Base-by-base conservation (phyloP, 2,329 filamentous ascomycete genomes). In the Dactylellina leptospora region DNA sequence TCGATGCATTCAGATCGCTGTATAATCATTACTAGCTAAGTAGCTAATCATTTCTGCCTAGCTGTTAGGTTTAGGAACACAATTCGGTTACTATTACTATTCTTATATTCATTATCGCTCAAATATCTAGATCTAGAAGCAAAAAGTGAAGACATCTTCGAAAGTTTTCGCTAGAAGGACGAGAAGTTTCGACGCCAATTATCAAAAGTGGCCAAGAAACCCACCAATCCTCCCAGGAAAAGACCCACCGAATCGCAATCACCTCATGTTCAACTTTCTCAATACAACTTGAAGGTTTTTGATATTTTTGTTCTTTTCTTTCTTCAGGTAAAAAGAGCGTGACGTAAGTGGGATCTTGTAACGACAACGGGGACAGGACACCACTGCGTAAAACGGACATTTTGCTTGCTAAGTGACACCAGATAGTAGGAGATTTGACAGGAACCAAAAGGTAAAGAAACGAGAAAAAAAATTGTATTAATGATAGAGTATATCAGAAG, bases 401-500 rank as follows among this genome's bases (percentile, higher is more conserved):
- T 50, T 51, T 64, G 44, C 61, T 53, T 68, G 54, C 53, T 68
- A 60, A 59, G 28, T 60, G 16, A 68, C 62, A 60, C 62, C 54
- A 18, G n/a, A 63, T 22, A 51, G 20, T n/a, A n/a, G n/a, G 51
- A 53, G 30, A 51, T 53, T 18, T 36, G 40, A 54, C 47, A 72
- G 25, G 33, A 50, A 33, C 60, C 40, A 64, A 55, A 23, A 60
- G 38, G 18, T 53, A 36, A 36, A 33, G 38, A 38, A 53, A 45
- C 10, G 8, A 16, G 13, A 40, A n/a, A 16, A 59, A 60, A 64
- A 53, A 56, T 23, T 48, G 50, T 63, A 63, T 58, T 64, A 59
- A 64, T 72, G 68, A 61, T 72, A 68, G 62, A 53, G 54, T 61
- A 45, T 61, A 61, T 72, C 48, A 54, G 25, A 59, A 60, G 40